Percentiles rank a stretch among this genome's conserved stretches.
Evolutionary conservation across 345 rosid genomes (phyloP).

Genomic region (Eucalyptus curtisii): DNA sequence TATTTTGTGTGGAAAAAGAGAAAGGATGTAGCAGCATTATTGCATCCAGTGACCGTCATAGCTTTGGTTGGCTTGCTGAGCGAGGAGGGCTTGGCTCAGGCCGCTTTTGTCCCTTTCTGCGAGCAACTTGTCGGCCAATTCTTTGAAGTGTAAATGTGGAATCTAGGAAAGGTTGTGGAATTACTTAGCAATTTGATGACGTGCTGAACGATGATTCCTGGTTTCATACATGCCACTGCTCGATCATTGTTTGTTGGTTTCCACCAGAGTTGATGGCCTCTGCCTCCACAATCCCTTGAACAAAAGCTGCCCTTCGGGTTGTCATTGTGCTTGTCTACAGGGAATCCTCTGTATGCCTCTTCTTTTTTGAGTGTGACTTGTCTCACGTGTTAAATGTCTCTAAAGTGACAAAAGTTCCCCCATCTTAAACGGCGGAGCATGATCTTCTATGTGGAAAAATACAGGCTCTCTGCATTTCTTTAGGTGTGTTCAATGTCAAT

Average conservation of each 20-base stretch:
- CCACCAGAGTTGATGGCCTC: background rate
- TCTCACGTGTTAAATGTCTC: background rate
- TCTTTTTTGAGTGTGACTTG: background rate
- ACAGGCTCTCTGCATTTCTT: background rate
- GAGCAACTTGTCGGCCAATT: background rate
- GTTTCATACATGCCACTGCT: background rate
- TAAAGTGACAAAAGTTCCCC: background rate
- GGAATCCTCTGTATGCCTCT: background rate
- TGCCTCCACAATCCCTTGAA: background rate
- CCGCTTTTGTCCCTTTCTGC: background rate
- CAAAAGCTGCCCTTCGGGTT: background rate
- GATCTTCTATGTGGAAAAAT: background rate
- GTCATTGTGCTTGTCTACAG: background rate
- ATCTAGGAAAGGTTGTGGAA: background rate
- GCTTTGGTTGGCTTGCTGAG: background rate
- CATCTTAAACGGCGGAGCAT: background rate
- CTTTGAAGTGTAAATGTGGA: background rate
- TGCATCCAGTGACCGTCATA: background rate
- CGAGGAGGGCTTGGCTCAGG: background rate
- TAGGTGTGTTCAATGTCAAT: background rate
- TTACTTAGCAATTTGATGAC: background rate
- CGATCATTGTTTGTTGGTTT: background rate
- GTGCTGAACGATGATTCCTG: background rate
- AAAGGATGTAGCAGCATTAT: background rate
- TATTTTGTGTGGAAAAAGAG: background rate